Percentiles rank a stretch among this genome's conserved stretches.
Conservation (phyloP, 2,329 filamentous ascomycete genomes). For the Monascus ruber region DNA sequence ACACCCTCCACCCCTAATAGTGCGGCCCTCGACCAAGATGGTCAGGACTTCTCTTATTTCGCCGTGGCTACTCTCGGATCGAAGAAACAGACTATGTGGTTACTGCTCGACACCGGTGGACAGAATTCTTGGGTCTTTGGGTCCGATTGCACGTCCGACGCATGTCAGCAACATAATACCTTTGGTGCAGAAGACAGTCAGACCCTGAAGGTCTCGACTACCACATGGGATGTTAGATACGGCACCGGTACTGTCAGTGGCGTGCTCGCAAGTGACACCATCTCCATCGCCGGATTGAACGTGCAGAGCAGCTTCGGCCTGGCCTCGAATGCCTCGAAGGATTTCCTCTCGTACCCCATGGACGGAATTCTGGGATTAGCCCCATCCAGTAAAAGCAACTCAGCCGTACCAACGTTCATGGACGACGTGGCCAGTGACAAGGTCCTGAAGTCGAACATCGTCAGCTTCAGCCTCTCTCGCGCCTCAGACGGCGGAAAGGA, state of each 20-base stretch:
- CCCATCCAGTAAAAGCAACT: slow-evolving; percentile 43
- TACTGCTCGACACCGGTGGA: slow-evolving; percentile 45
- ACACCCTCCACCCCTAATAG: slow-evolving; percentile 34
- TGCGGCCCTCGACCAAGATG: slow-evolving; percentile 43
- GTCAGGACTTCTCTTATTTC: slow-evolving; percentile 45
- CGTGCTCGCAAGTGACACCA: slow-evolving; percentile 51
- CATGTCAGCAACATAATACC: slow-evolving; percentile 58
- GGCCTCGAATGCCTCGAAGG: slow-evolving; percentile 57
- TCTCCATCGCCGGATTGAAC: slow-evolving; percentile 55
- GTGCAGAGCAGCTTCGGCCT: slow-evolving; percentile 60
- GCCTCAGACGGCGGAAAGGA: slow-evolving; percentile 53
- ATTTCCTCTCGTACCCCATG: slow-evolving; percentile 70
- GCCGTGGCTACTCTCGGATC: slow-evolving; percentile 39
- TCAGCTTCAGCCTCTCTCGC: slow-evolving; percentile 61
- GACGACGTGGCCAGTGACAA: slow-evolving; percentile 47
- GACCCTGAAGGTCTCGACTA: slow-evolving; percentile 44
- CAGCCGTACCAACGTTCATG: slow-evolving; percentile 53
- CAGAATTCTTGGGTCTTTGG: slow-evolving; percentile 77
- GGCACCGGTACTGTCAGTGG: slow-evolving; percentile 67
- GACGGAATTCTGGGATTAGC: slow-evolving; percentile 79
- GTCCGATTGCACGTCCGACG: slow-evolving; percentile 50
- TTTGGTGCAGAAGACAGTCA: slow-evolving; percentile 58
- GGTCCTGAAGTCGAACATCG: slow-evolving; percentile 52
- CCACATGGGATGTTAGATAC: slow-evolving; percentile 58
- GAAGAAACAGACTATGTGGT: slow-evolving; percentile 39